Evolutionary conservation across 1,139 yeast genomes (phyloP).

Genomic region (Lodderomyces margitis): DNA sequence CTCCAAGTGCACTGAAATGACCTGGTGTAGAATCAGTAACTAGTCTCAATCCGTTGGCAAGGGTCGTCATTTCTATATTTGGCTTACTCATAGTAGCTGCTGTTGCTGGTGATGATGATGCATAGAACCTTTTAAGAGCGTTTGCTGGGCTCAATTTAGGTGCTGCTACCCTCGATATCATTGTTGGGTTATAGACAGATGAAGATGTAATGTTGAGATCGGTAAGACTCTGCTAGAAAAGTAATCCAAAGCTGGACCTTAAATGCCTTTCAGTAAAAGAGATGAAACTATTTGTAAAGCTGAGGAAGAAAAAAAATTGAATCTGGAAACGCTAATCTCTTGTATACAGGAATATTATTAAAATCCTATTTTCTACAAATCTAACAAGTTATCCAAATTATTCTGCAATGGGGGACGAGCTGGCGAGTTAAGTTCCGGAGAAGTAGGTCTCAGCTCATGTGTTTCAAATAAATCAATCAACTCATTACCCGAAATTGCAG

Average conservation of each 20-base stretch:
- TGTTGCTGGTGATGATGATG: not conserved
- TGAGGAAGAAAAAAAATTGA: not conserved
- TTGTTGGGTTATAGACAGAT: not conserved
- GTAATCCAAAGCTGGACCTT: too few species aligned
- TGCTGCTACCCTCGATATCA: constrained; percentile 1
- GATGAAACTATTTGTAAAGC: too few species aligned
- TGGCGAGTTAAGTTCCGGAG: constrained; percentile 1
- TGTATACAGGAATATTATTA: not conserved
- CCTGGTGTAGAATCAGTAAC: constrained; percentile 88
- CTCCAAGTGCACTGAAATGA: constrained; percentile 87
- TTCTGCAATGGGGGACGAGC: not conserved
- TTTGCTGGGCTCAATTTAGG: not conserved
- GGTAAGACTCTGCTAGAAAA: too few species aligned
- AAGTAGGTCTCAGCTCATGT: not conserved
- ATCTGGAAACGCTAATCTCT: not conserved
- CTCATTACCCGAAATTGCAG: constrained; percentile 5
- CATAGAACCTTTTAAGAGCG: constrained; percentile 3
- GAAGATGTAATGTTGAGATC: not conserved
- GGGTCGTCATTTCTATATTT: constrained; percentile 47
- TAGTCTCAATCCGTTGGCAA: constrained; percentile 76
- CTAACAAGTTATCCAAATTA: constrained; percentile 12
- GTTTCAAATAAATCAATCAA: constrained; percentile 8
- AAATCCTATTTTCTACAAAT: constrained; percentile 8
- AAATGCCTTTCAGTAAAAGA: not conserved
- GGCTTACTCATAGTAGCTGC: constrained; percentile 15